These are phyloP conservation scores for Pestalotiopsis sp. DNA, from an alignment of 2,329 filamentous ascomycete genomes.

Conservation along the genomic window DNA sequence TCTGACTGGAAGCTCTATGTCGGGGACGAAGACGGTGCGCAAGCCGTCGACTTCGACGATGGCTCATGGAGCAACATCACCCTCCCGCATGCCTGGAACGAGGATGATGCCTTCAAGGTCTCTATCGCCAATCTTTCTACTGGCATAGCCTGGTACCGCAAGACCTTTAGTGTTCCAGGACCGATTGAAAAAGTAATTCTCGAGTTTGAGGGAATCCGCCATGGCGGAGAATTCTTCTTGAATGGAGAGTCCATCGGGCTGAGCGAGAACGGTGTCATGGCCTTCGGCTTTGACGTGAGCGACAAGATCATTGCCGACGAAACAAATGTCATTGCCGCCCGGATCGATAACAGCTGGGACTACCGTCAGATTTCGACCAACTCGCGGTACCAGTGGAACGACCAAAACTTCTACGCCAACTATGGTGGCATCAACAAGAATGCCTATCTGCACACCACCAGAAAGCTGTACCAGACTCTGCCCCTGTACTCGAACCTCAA, in stretches of 20 bases:
- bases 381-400: background rate
- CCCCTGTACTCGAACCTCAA: slow-evolving; percentile 6
- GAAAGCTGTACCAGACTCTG: background rate
- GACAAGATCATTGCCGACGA: background rate
- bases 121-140: background rate
- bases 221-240: slow-evolving; percentile 2
- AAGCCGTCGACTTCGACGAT: background rate
- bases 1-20: slow-evolving; percentile 8
- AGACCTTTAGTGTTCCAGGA: background rate
- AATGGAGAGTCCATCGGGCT: slow-evolving; percentile 1
- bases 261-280: slow-evolving; percentile 10
- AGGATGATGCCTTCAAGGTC: slow-evolving; percentile 2
- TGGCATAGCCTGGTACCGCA: slow-evolving; percentile 6
- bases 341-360: slow-evolving; percentile 4
- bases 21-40: background rate
- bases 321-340: background rate
- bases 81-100: background rate
- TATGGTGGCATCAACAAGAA: slow-evolving; percentile 11
- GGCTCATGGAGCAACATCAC: background rate
- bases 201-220: slow-evolving; percentile 7
- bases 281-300: slow-evolving; percentile 3
- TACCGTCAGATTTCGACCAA: background rate
- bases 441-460: background rate
- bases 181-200: background rate
- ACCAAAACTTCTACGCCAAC: slow-evolving; percentile 8